Evolutionary conservation across 805 yeast species (phyloP).

Genomic region (Ogataea nakhonphanomensis): DNA sequence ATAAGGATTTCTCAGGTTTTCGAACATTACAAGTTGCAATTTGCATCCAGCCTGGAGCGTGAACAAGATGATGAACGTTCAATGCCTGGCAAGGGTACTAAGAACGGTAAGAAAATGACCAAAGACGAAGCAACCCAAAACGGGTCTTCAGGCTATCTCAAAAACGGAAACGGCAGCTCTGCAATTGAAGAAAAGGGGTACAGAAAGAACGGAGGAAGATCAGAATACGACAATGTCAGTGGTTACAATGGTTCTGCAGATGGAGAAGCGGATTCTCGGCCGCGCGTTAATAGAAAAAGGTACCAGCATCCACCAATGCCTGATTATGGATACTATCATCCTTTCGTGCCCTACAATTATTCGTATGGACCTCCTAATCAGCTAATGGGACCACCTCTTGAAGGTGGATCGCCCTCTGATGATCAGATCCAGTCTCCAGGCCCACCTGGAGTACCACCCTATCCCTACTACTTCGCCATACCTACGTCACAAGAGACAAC

Average conservation of each 20-base stretch:
- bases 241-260: constrained; percentile 16
- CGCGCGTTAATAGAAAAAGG: constrained; percentile 6
- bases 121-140: constrained; percentile 22
- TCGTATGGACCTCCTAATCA: constrained; percentile 10
- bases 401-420: constrained; percentile 1
- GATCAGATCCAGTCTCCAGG: constrained; percentile 2
- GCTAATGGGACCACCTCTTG: constrained; percentile 3
- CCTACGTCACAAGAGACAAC: constrained; percentile 5
- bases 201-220: neutral
- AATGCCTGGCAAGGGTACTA: constrained; percentile 1
- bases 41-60: constrained; percentile 7
- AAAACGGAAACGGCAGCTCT: constrained; percentile 25
- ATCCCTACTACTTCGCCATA: constrained; percentile 17
- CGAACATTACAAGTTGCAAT: constrained; percentile 18
- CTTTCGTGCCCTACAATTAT: constrained; percentile 15
- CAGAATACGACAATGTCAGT: neutral
- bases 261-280: constrained; percentile 10
- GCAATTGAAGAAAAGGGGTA: constrained; percentile 19
- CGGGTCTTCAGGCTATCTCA: constrained; percentile 15
- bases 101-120: constrained; percentile 10
- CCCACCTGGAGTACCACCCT: constrained; percentile 8
- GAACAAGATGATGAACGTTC: constrained; percentile 13
- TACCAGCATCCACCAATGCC: constrained; percentile 7
- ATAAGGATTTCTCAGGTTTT: constrained; percentile 28
- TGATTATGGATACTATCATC: constrained; percentile 16